phyloP scores from a whole-genome alignment of 2,329 filamentous ascomycete species.

The Elsinoe perseae region DNA sequence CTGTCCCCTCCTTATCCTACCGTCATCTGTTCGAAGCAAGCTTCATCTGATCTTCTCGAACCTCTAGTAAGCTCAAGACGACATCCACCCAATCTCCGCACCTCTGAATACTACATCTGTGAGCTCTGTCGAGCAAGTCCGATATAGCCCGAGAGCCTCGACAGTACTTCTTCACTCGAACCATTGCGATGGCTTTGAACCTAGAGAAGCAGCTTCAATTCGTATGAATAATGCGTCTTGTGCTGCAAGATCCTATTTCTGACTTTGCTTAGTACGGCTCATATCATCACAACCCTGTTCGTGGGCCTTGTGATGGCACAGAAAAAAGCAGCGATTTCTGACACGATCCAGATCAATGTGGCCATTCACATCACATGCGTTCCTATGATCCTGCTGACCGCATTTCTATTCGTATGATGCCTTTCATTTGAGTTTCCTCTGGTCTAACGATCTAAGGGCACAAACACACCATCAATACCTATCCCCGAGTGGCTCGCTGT shows the following conservation, averaged over 20 bases:
- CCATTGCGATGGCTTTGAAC: slow-evolving; percentile 51
- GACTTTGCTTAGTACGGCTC: slow-evolving; percentile 59
- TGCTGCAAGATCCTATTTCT: slow-evolving; percentile 18
- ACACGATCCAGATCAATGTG: slow-evolving; percentile 56
- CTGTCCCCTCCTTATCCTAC: not conserved
- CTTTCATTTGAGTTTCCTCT: slow-evolving; percentile 10
- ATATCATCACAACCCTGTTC: slow-evolving; percentile 67
- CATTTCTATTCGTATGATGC: slow-evolving; percentile 59
- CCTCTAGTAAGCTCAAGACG: not conserved
- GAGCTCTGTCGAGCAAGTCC: not conserved
- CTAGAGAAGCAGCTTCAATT: slow-evolving; percentile 76
- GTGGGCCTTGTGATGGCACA: not conserved
- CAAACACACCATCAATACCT: slow-evolving; percentile 48
- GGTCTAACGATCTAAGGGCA: slow-evolving; percentile 37
- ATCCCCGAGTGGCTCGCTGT: slow-evolving; percentile 48
- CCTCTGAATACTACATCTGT: not conserved
- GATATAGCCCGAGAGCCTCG: not conserved
- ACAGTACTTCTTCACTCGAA: not conserved
- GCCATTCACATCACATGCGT: slow-evolving; percentile 74
- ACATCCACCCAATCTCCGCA: too few species aligned
- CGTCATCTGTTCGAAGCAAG: too few species aligned
- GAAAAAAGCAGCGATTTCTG: not conserved
- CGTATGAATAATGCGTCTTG: slow-evolving; percentile 47
- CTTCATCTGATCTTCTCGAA: too few species aligned
- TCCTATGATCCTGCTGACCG: slow-evolving; percentile 64